Conservation (phyloP, 2,329 filamentous ascomycete genomes). For the Fonsecaea nubica region DNA sequence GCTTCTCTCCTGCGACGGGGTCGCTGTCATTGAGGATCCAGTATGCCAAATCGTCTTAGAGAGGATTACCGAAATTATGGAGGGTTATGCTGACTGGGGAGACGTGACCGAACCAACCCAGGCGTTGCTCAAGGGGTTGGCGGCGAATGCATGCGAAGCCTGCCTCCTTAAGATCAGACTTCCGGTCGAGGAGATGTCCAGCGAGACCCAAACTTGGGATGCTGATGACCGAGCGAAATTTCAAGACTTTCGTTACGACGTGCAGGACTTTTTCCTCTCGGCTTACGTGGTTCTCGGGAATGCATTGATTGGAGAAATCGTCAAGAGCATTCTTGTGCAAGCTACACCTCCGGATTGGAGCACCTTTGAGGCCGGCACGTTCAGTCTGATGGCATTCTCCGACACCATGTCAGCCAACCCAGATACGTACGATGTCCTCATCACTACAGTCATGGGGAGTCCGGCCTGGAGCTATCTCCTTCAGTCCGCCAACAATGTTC, state of each 20-base stretch:
- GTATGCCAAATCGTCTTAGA: constrained; percentile 46
- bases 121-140: constrained; percentile 24
- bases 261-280: constrained; percentile 54
- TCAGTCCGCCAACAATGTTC: constrained; percentile 44
- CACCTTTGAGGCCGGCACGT: constrained; percentile 53
- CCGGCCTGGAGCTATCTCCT: constrained; percentile 43
- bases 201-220: constrained; percentile 44
- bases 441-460: constrained; percentile 49
- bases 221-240: constrained; percentile 53
- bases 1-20: constrained; percentile 35
- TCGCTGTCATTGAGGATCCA: constrained; percentile 38
- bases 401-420: constrained; percentile 54
- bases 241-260: constrained; percentile 52
- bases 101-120: constrained; percentile 43
- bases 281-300: constrained; percentile 53
- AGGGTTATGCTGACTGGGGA: constrained; percentile 51
- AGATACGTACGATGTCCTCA: constrained; percentile 50
- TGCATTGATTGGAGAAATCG: constrained; percentile 51
- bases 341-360: constrained; percentile 49
- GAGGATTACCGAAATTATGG: constrained; percentile 49
- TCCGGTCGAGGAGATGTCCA: constrained; percentile 43
- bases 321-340: constrained; percentile 46
- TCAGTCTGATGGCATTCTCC: constrained; percentile 53
- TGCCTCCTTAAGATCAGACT: constrained; percentile 35
- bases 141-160: constrained; percentile 35